Conservation (phyloP, 768 basidiomycete species). For the Gloeostereum incarnatum region DNA sequence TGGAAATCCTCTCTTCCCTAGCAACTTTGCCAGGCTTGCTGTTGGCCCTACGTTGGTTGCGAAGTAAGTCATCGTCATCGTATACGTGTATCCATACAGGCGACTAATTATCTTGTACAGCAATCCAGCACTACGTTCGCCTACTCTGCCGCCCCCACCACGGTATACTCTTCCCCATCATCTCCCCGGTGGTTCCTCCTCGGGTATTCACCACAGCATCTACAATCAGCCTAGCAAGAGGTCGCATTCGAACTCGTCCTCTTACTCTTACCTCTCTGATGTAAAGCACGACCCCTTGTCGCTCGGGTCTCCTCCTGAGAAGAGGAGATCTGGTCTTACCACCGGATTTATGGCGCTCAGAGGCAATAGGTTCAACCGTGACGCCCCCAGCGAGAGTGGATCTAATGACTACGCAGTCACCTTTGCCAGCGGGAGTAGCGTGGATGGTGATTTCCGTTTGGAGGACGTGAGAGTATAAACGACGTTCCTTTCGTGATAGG, state of each 20-base stretch:
- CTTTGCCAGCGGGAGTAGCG: background rate
- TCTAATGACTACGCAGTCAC: conserved; percentile 1
- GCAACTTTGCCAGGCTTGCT: conserved; percentile 64
- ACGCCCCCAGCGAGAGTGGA: too few species aligned
- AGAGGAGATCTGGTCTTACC: too few species aligned
- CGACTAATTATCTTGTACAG: conserved; percentile 6
- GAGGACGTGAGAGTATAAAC: too few species aligned
- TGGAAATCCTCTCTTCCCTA: conserved; percentile 76
- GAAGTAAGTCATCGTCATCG: conserved; percentile 29
- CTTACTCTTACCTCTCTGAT: background rate
- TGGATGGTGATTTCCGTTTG: too few species aligned
- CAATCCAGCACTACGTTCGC: conserved; percentile 14
- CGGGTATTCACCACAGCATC: too few species aligned
- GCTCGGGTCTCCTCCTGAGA: background rate
- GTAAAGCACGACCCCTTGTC: background rate
- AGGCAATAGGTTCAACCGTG: background rate
- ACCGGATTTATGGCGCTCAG: too few species aligned
- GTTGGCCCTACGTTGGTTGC: conserved; percentile 55
- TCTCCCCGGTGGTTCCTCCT: too few species aligned
- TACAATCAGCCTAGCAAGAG: too few species aligned
- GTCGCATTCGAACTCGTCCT: conserved; percentile 1
- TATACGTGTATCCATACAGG: conserved; percentile 1
- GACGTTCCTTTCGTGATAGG: too few species aligned
- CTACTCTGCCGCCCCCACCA: conserved; percentile 9
- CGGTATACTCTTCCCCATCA: conserved; percentile 7